Conservation (phyloP, 257 asterid species). For the Gentiana macrophylla region DNA sequence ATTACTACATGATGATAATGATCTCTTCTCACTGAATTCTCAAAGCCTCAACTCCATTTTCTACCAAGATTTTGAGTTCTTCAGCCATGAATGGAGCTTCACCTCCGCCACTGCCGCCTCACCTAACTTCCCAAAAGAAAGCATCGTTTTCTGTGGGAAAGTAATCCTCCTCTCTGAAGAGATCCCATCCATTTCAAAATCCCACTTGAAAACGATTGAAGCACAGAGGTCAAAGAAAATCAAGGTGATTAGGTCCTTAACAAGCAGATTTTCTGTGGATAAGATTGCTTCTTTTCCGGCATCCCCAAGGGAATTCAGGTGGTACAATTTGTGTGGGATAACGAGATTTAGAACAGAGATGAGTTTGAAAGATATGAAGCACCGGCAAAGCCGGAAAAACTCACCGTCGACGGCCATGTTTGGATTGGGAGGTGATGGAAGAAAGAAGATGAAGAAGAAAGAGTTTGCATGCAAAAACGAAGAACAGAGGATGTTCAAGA, state of each 20-base stretch:
- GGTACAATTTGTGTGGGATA: conserved; percentile 49
- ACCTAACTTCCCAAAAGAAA: conserved; percentile 9
- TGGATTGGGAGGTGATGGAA: conserved; percentile 6
- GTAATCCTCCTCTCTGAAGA: conserved; percentile 10
- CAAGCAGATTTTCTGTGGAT: conserved; percentile 13
- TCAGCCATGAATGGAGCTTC: conserved; percentile 17
- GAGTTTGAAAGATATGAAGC: conserved; percentile 48
- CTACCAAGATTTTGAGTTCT: conserved; percentile 17
- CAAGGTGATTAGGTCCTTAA: conserved; percentile 14
- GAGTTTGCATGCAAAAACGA: background rate
- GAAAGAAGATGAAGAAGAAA: background rate
- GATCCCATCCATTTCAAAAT: conserved; percentile 9
- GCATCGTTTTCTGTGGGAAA: conserved; percentile 63
- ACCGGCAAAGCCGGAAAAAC: conserved; percentile 39
- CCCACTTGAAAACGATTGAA: background rate
- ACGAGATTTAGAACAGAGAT: conserved; percentile 32
- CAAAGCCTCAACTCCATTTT: background rate
- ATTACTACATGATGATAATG: conserved; percentile 18
- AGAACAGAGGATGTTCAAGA: conserved; percentile 26
- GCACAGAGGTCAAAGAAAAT: conserved; percentile 2
- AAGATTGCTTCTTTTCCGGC: conserved; percentile 33
- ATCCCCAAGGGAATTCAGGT: conserved; percentile 30
- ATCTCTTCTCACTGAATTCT: conserved; percentile 14
- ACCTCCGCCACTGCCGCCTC: background rate
- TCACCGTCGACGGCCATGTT: conserved; percentile 10